These are phyloP conservation scores for Leccinum variicolor DNA, from an alignment of 768 basidiomycete genomes.

Conservation along the genomic window DNA sequence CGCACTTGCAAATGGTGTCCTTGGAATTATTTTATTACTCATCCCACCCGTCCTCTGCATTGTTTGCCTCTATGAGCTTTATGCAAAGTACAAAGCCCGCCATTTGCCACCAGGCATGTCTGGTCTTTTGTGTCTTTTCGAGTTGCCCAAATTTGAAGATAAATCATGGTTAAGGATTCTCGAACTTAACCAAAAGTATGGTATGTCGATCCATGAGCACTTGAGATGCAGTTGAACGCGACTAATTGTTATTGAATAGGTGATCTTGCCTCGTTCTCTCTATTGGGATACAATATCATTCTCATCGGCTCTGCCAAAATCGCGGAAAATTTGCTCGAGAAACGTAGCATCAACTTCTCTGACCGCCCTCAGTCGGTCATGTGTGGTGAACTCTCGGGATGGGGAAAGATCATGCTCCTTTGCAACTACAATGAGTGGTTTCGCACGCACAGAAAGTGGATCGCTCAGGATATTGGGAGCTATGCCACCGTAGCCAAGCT, in stretches of 20 bases:
- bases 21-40: neutral
- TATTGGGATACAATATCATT: conserved; percentile 34
- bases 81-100: neutral
- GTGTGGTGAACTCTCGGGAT: conserved; percentile 19
- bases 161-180: conserved; percentile 12
- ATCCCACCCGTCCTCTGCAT: neutral
- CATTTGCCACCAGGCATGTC: conserved; percentile 14
- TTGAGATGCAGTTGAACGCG: too few species aligned
- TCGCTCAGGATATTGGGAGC: conserved; percentile 15
- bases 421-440: conserved; percentile 14
- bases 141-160: conserved; percentile 3
- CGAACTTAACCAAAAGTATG: conserved; percentile 11
- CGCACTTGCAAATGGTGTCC: neutral
- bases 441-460: conserved; percentile 15
- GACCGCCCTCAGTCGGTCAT: conserved; percentile 21
- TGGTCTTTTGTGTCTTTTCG: conserved; percentile 10
- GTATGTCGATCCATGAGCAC: neutral
- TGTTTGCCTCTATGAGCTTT: neutral
- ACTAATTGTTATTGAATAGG: conserved; percentile 1
- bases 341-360: conserved; percentile 41
- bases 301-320: conserved; percentile 42
- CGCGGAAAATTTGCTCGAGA: conserved; percentile 45
- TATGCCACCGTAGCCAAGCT: conserved; percentile 8
- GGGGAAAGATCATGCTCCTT: conserved; percentile 19
- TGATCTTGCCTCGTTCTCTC: conserved; percentile 12